Conservation (phyloP, 768 basidiomycete genomes). For the Clitopilus hobsonii region DNA sequence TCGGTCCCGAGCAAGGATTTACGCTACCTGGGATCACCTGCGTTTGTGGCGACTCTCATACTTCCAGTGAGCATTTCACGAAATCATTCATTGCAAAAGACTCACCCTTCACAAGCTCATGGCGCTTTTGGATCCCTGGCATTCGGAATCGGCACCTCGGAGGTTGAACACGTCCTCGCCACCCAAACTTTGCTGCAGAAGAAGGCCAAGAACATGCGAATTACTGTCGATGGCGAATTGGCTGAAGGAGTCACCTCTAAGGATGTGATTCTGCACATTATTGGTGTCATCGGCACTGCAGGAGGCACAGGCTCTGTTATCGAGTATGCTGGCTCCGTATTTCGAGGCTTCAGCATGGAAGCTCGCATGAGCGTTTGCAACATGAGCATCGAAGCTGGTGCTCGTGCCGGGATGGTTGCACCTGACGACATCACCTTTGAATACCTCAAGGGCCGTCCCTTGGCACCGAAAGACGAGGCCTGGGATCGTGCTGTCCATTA, state of each 20-base stretch:
- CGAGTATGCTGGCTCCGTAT: slow-evolving; percentile 87
- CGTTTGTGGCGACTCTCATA: slow-evolving; percentile 93
- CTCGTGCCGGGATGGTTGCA: slow-evolving; percentile 89
- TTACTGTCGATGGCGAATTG: slow-evolving; percentile 80
- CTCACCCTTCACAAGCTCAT: slow-evolving; percentile 49
- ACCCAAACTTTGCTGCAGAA: slow-evolving; percentile 86
- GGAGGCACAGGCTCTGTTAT: slow-evolving; percentile 91
- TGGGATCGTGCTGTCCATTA: slow-evolving; percentile 87
- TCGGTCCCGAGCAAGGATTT: slow-evolving; percentile 93
- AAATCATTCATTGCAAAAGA: slow-evolving; percentile 2
- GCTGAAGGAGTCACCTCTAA: slow-evolving; percentile 82
- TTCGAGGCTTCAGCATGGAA: slow-evolving; percentile 84
- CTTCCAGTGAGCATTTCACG: slow-evolving; percentile 59
- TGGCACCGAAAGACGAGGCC: slow-evolving; percentile 77
- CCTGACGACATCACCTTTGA: slow-evolving; percentile 85
- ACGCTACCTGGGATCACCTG: slow-evolving; percentile 80
- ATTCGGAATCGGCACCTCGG: slow-evolving; percentile 91
- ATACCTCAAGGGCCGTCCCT: slow-evolving; percentile 77
- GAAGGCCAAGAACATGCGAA: slow-evolving; percentile 91
- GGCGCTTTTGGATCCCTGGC: slow-evolving; percentile 92
- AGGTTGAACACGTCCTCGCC: slow-evolving; percentile 91
- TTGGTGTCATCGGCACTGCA: slow-evolving; percentile 89
- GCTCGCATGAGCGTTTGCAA: slow-evolving; percentile 90
- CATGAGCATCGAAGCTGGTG: slow-evolving; percentile 94
- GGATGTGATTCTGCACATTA: slow-evolving; percentile 88